Percentiles rank a stretch among this genome's conserved stretches.
These are phyloP conservation scores for Phanerochaete carnosa DNA, from an alignment of 768 basidiomycete species.

Conservation along the genomic window DNA sequence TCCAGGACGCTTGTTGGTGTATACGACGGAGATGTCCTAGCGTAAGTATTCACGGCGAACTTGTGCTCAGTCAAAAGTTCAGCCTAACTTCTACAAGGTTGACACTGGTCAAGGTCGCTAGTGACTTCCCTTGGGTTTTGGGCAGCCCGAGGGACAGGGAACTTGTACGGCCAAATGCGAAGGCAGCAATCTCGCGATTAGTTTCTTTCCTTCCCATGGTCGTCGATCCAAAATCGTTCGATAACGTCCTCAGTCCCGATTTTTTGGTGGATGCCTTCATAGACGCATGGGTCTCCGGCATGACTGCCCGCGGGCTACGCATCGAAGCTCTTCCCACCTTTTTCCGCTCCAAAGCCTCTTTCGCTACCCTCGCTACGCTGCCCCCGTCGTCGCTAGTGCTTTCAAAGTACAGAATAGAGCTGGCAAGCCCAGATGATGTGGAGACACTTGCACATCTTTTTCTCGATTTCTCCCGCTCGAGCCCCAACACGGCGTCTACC, in stretches of 20 bases:
- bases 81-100: not conserved
- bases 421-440: slow-evolving; percentile 6
- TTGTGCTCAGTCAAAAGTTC: not conserved
- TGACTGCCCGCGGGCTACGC: not conserved
- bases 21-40: not conserved
- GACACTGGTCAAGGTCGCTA: not conserved
- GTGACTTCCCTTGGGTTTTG: slow-evolving; percentile 5
- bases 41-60: not conserved
- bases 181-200: not conserved
- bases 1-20: slow-evolving; percentile 5
- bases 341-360: slow-evolving; percentile 2
- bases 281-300: slow-evolving; percentile 1
- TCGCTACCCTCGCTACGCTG: slow-evolving; percentile 12
- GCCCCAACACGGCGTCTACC: not conserved
- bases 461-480: slow-evolving; percentile 6
- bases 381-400: not conserved
- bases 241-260: slow-evolving; percentile 2
- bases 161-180: not conserved
- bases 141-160: not conserved
- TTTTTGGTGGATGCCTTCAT: slow-evolving; percentile 8
- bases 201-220: not conserved
- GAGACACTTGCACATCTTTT: slow-evolving; percentile 7
- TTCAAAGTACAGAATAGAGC: not conserved
- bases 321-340: not conserved
- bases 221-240: not conserved